These are phyloP conservation scores for Phytophthora sp. DNA, from an alignment of 352 stramenopile genomes.

Conservation along the genomic window DNA sequence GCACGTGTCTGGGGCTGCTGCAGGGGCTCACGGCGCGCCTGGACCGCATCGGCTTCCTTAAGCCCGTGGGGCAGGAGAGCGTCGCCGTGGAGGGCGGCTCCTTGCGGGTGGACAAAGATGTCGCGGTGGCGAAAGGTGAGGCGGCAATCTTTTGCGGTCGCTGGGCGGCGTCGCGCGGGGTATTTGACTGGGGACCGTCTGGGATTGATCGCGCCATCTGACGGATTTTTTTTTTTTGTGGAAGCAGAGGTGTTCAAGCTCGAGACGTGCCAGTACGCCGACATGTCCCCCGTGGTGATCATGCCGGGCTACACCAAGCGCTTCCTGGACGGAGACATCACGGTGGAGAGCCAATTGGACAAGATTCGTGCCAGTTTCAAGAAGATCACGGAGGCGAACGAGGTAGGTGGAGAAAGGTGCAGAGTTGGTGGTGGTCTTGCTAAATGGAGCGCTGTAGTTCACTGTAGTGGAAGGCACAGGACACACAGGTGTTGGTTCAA, in stretches of 20 bases:
- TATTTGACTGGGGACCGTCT: neutral
- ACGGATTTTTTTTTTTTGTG: neutral
- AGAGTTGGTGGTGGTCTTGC: neutral
- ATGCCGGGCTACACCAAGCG: slow-evolving; percentile 95
- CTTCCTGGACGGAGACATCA: slow-evolving; percentile 95
- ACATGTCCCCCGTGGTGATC: slow-evolving; percentile 98
- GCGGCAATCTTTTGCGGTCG: slow-evolving; percentile 14
- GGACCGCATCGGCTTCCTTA: slow-evolving; percentile 91
- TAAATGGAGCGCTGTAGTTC: slow-evolving; percentile 43
- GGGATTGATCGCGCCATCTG: slow-evolving; percentile 12
- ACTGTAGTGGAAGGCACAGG: slow-evolving; percentile 87
- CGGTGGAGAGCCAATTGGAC: slow-evolving; percentile 68
- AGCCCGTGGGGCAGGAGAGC: slow-evolving; percentile 95
- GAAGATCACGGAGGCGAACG: slow-evolving; percentile 61
- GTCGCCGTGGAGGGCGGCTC: slow-evolving; percentile 68
- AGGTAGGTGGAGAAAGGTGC: slow-evolving; percentile 34
- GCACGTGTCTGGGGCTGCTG: slow-evolving; percentile 93
- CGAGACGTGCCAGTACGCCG: slow-evolving; percentile 90
- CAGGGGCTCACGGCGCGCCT: slow-evolving; percentile 93
- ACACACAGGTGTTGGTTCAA: slow-evolving; percentile 96
- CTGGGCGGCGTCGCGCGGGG: too few relatives aligned
- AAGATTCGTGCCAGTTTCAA: slow-evolving; percentile 80
- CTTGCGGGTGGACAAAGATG: slow-evolving; percentile 92
- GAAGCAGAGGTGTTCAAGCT: slow-evolving; percentile 93
- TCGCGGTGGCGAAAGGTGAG: slow-evolving; percentile 88